Evolutionary conservation across 352 stramenopile species (phyloP).

Genomic region (Phytophthora megakarya): DNA sequence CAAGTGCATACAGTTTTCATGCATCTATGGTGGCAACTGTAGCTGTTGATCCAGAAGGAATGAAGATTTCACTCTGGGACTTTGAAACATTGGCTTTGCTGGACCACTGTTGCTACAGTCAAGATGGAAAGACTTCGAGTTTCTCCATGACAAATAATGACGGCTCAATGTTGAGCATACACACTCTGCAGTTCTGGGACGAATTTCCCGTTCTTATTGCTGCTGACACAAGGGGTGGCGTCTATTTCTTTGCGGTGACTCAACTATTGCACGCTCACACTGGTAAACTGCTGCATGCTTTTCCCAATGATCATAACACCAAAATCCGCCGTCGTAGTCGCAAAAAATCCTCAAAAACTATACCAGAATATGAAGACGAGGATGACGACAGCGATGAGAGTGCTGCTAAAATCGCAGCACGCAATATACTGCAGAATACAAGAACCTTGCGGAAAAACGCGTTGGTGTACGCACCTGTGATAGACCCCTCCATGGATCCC

Average conservation of each 20-base stretch:
- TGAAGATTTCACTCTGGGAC: slow-evolving; percentile 71
- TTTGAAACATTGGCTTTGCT: slow-evolving; percentile 72
- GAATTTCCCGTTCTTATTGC: slow-evolving; percentile 69
- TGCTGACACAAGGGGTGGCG: slow-evolving; percentile 47
- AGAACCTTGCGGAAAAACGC: slow-evolving; percentile 33
- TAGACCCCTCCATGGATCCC: slow-evolving; percentile 1
- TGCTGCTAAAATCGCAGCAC: slow-evolving; percentile 35
- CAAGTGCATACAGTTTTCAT: slow-evolving; percentile 71
- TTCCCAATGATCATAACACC: slow-evolving; percentile 48
- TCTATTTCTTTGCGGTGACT: slow-evolving; percentile 68
- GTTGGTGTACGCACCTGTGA: slow-evolving; percentile 8
- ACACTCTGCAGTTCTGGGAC: slow-evolving; percentile 68
- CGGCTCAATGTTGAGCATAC: slow-evolving; percentile 27
- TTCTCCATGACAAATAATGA: slow-evolving; percentile 11
- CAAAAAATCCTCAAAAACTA: slow-evolving; percentile 8
- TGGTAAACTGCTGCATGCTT: slow-evolving; percentile 58
- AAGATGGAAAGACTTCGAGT: slow-evolving; percentile 3
- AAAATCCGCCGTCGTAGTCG: not conserved
- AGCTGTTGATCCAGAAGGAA: slow-evolving; percentile 30
- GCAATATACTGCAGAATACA: slow-evolving; percentile 43
- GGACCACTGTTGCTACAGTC: slow-evolving; percentile 38
- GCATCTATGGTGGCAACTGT: slow-evolving; percentile 71
- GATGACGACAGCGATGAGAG: slow-evolving; percentile 2
- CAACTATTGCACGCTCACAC: slow-evolving; percentile 47
- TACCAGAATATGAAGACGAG: slow-evolving; percentile 9